A percentile compares a stretch with the other conserved stretches of the same genome.
Conservation (phyloP, 768 basidiomycete genomes). For the Mycena rebaudengoi region DNA sequence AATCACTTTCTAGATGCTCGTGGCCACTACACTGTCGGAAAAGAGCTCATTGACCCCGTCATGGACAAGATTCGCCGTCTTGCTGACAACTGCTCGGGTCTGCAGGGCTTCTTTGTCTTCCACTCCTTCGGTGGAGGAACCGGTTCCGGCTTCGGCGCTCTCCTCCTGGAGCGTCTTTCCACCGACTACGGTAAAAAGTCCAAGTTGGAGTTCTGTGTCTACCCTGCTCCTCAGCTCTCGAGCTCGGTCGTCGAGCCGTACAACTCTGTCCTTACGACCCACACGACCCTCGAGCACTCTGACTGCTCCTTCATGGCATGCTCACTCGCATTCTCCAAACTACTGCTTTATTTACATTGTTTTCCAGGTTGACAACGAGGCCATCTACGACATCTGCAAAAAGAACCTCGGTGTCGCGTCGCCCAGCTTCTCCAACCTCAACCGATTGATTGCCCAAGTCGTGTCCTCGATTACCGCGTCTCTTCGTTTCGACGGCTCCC, state of each 20-base stretch:
- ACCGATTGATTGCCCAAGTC: slow-evolving; percentile 97
- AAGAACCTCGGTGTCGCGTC: slow-evolving; percentile 85
- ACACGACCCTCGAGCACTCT: slow-evolving; percentile 99
- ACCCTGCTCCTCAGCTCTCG: slow-evolving; percentile 93
- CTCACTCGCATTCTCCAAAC: neutral
- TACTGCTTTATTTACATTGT: neutral
- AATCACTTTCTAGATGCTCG: slow-evolving; percentile 77
- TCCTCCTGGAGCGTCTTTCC: slow-evolving; percentile 95
- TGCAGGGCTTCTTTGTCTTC: slow-evolving; percentile 99
- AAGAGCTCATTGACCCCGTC: slow-evolving; percentile 96
- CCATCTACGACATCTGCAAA: slow-evolving; percentile 99
- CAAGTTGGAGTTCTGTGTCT: slow-evolving; percentile 98
- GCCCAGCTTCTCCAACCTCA: slow-evolving; percentile 93
- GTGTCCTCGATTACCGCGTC: slow-evolving; percentile 98
- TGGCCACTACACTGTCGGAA: slow-evolving; percentile 98
- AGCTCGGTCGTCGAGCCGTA: slow-evolving; percentile 99
- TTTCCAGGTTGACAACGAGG: slow-evolving; percentile 93
- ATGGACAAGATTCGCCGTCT: slow-evolving; percentile 98
- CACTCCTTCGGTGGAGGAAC: slow-evolving; percentile 99
- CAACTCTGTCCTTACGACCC: slow-evolving; percentile 97
- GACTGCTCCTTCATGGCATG: slow-evolving; percentile 99
- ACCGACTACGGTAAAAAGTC: slow-evolving; percentile 99
- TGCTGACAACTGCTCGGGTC: slow-evolving; percentile 96
- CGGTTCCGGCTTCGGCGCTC: slow-evolving; percentile 98
- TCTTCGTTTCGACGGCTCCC: slow-evolving; percentile 94